phyloP scores from a whole-genome alignment of 2,329 filamentous ascomycete species.

The Chaetomiaceae sp. region DNA sequence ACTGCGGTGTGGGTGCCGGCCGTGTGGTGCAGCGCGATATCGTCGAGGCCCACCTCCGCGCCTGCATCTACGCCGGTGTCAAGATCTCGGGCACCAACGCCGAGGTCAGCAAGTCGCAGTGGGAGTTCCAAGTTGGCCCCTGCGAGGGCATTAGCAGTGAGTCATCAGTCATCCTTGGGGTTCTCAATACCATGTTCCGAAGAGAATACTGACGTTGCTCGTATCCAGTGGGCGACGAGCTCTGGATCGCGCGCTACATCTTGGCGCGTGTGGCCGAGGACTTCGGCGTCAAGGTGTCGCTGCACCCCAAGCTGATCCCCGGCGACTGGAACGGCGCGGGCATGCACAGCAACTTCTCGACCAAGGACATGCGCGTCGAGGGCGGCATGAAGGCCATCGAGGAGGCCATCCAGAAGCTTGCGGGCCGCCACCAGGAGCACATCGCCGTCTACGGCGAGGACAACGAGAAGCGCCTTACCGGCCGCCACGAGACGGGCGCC shows the following conservation, averaged over 20 bases:
- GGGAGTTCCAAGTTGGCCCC: conserved; percentile 96
- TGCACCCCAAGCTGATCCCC: conserved; percentile 90
- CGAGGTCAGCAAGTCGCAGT: conserved; percentile 84
- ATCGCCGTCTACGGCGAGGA: conserved; percentile 90
- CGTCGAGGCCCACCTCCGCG: conserved; percentile 73
- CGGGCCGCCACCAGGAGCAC: conserved; percentile 71
- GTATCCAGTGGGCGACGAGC: conserved; percentile 76
- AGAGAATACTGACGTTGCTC: not conserved
- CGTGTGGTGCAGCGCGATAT: conserved; percentile 98
- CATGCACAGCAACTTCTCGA: conserved; percentile 91
- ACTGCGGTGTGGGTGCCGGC: conserved; percentile 95
- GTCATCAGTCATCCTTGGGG: conserved; percentile 33
- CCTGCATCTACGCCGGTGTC: conserved; percentile 78
- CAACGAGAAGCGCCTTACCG: conserved; percentile 90
- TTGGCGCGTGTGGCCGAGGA: conserved; percentile 82
- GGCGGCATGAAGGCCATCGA: conserved; percentile 97
- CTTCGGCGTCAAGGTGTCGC: conserved; percentile 91
- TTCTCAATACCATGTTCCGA: not conserved
- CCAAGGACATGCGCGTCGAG: conserved; percentile 78
- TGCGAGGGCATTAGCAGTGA: conserved; percentile 77
- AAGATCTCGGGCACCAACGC: conserved; percentile 98
- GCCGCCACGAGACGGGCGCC: conserved; percentile 85
- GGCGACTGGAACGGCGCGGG: conserved; percentile 96
- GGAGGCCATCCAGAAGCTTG: conserved; percentile 74
- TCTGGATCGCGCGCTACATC: conserved; percentile 89